A percentile compares a stretch with the other conserved stretches of the same genome.
phyloP scores from a whole-genome alignment of 164 flowering plant genomes.

The Berberis vulgaris region DNA sequence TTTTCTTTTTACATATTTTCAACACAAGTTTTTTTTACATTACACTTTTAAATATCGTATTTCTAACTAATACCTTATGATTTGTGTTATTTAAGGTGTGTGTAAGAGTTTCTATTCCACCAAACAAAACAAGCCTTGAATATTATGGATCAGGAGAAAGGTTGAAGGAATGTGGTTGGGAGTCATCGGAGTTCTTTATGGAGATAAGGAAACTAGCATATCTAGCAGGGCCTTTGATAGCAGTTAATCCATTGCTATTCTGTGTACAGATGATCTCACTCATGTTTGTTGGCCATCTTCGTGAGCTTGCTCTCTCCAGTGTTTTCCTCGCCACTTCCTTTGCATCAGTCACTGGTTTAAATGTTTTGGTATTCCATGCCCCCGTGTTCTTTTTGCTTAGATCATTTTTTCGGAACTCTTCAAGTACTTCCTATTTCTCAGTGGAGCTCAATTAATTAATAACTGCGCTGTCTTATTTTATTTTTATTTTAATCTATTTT shows the following conservation, averaged over 20 bases:
- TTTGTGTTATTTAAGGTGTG: too few relatives aligned
- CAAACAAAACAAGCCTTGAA: not conserved
- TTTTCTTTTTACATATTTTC: too few relatives aligned
- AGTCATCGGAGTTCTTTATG: slow-evolving; percentile 16
- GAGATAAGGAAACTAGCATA: slow-evolving; percentile 58
- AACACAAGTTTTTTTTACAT: too few relatives aligned
- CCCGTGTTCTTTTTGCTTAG: not conserved
- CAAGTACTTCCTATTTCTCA: not conserved
- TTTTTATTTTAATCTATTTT: too few relatives aligned
- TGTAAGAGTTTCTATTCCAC: not conserved
- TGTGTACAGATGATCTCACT: slow-evolving; percentile 52
- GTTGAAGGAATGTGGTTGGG: not conserved
- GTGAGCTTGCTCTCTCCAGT: slow-evolving; percentile 57
- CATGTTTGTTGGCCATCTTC: slow-evolving; percentile 79
- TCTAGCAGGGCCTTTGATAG: slow-evolving; percentile 59
- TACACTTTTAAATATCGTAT: too few relatives aligned
- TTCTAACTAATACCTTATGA: too few relatives aligned
- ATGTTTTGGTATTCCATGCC: slow-evolving; percentile 37
- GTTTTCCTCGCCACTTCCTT: slow-evolving; percentile 78
- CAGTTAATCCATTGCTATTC: slow-evolving; percentile 29
- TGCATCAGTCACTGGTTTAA: slow-evolving; percentile 63
- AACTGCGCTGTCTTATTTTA: too few relatives aligned
- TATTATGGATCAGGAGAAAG: not conserved
- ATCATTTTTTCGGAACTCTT: not conserved
- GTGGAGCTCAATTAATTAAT: too few relatives aligned